Evolutionary conservation across 331 rosid species (phyloP).

Genomic region (Dryas integrifolia): DNA sequence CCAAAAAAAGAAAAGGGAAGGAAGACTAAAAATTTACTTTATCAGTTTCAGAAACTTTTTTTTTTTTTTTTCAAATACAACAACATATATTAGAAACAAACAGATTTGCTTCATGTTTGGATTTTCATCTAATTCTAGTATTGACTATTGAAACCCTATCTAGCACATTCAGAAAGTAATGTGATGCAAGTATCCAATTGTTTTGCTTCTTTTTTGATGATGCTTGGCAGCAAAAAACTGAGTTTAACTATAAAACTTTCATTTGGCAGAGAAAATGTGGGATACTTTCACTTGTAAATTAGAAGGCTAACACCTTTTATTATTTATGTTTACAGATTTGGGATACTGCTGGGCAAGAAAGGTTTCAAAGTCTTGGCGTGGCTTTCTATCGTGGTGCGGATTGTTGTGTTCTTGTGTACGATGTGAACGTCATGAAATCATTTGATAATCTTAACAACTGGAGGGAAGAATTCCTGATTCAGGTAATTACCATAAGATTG

Average conservation of each 20-base stretch:
- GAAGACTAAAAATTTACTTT: not conserved
- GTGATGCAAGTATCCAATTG: not conserved
- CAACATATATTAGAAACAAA: not conserved
- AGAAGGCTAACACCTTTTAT: conserved; percentile 17
- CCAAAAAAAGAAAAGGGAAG: not conserved
- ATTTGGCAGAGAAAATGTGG: not conserved
- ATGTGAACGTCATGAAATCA: conserved; percentile 89
- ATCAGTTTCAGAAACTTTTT: not conserved
- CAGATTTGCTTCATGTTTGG: not conserved
- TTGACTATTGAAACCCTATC: not conserved
- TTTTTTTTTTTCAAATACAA: not conserved
- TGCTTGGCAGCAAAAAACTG: not conserved
- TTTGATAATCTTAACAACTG: conserved; percentile 92
- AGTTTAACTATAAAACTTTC: not conserved
- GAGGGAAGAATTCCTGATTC: conserved; percentile 96
- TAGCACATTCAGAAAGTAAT: not conserved
- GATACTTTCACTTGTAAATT: not conserved
- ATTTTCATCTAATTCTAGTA: not conserved
- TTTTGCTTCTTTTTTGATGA: not conserved
- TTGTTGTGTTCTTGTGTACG: conserved; percentile 94
- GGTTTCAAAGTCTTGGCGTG: conserved; percentile 97
- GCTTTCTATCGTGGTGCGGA: conserved; percentile 99
- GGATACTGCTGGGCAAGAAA: conserved; percentile 99
- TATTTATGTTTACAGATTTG: conserved; percentile 54
- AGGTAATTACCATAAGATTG: conserved; percentile 41